Percentiles rank a stretch among this genome's conserved stretches.
Conservation (phyloP, 192 early-diverging fungal species). For the Coemansia sp. region DNA sequence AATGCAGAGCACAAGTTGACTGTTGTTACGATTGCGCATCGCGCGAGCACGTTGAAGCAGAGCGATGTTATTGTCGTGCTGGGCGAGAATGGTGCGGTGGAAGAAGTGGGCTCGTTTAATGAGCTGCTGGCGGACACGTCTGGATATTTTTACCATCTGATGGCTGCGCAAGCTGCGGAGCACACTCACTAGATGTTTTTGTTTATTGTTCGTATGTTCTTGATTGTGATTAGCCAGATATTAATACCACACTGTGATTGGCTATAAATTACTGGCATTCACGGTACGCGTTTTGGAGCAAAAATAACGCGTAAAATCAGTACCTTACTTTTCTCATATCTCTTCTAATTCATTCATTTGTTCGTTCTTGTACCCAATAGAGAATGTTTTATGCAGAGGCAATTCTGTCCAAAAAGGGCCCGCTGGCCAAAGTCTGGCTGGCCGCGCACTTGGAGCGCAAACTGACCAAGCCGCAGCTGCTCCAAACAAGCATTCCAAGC, state of each 20-base stretch:
- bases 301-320: too few relatives aligned
- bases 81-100: constrained; percentile 61
- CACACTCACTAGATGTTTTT: constrained; percentile 6
- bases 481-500: constrained; percentile 88
- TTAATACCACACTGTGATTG: too few relatives aligned
- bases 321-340: too few relatives aligned
- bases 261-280: too few relatives aligned
- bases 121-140: constrained; percentile 60
- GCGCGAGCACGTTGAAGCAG: constrained; percentile 75
- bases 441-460: constrained; percentile 98
- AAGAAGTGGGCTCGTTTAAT: constrained; percentile 68
- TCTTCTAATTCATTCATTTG: too few relatives aligned
- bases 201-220: not conserved
- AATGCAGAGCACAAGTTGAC: constrained; percentile 54
- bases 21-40: constrained; percentile 73
- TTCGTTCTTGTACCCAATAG: not conserved
- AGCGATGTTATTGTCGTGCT: constrained; percentile 69
- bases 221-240: too few relatives aligned
- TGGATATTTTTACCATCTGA: constrained; percentile 57
- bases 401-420: constrained; percentile 79
- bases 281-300: too few relatives aligned
- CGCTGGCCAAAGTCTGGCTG: constrained; percentile 95
- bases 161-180: constrained; percentile 50
- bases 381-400: constrained; percentile 78
- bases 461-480: constrained; percentile 89